These are phyloP conservation scores for Populus simonii DNA, from an alignment of 345 rosid genomes.

Conservation along the genomic window DNA sequence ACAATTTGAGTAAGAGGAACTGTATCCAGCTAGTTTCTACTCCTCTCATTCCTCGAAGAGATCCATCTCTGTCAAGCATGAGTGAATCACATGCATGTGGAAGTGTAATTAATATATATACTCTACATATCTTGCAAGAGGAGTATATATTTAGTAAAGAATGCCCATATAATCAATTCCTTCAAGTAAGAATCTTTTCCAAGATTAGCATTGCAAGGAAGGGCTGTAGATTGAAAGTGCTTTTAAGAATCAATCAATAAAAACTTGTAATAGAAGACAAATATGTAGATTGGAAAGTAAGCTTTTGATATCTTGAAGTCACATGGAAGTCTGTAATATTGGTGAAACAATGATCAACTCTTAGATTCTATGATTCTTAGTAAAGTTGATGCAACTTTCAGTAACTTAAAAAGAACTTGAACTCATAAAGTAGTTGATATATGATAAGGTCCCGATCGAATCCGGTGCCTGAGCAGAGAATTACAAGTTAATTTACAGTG, in stretches of 20 bases:
- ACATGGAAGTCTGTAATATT: conserved; percentile 13
- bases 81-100: background rate
- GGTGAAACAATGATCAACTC: conserved; percentile 19
- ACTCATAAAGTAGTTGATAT: background rate
- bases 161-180: conserved; percentile 1
- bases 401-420: background rate
- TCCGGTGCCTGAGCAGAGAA: background rate
- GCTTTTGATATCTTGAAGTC: conserved; percentile 14
- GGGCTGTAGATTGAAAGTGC: conserved; percentile 8
- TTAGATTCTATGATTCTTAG: conserved; percentile 12
- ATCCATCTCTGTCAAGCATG: background rate
- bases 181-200: conserved; percentile 9
- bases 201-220: conserved; percentile 2
- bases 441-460: background rate
- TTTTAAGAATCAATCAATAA: background rate
- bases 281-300: conserved; percentile 2
- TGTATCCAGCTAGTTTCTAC: background rate
- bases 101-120: background rate
- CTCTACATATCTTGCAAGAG: too few species aligned
- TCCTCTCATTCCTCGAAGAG: background rate
- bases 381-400: conserved; percentile 20
- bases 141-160: background rate
- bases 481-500: background rate
- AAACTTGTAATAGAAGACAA: conserved; percentile 12
- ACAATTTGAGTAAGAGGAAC: background rate